Base-by-base conservation (phyloP, 1,284 basidiomycete genomes). In the Austroboletus niveus region DNA sequence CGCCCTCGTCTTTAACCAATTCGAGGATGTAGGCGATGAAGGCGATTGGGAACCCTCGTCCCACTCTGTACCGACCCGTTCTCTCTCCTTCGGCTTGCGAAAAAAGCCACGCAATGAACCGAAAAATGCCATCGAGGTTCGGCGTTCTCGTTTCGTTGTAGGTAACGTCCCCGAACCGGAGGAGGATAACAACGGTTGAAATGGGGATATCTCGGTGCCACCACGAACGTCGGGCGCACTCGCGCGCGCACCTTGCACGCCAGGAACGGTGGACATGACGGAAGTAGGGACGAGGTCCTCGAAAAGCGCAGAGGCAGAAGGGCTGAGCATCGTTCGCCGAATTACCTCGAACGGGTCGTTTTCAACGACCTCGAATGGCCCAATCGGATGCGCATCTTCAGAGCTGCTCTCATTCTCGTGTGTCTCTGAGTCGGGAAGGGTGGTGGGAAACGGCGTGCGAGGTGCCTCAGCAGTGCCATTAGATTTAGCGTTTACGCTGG, bases 331-430 rank as follows among this genome's bases (percentile, higher is more conserved):
- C 0, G 55, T 55, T 12, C 24, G 42, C 3, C 58, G 51, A 14
- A 67, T 69, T 9, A 48, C 42, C 8, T 49, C 52, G 55, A 84
- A 87, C 4, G 78, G 76, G 17, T 78, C 71, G 54, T 89, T 88
- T 57, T 87, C 85, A 40, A 82, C 74, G 8, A 85, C 72, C 49
- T 74, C 70, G 5, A 81, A 64, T 17, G 68, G 63, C 4, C 63
- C 63, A 7, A 61, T 59, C 7, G 64, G 61, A 2, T 61, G 65
- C 0, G 66, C 70, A 1, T 72, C 74, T 8, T 72, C 73, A 2
- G 58, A 63, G 29, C 68, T 72, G 24, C 65, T 70, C 15, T 58
- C 51, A 11, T 49, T 44, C 1, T 34, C 6, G 32, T 34, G 32
- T 3, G 17, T 45, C 31, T 17, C 42, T 9, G 42, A 29, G 5